Evolutionary conservation across 805 yeast species (phyloP).

Genomic region (Martiniozyma abietophila): DNA sequence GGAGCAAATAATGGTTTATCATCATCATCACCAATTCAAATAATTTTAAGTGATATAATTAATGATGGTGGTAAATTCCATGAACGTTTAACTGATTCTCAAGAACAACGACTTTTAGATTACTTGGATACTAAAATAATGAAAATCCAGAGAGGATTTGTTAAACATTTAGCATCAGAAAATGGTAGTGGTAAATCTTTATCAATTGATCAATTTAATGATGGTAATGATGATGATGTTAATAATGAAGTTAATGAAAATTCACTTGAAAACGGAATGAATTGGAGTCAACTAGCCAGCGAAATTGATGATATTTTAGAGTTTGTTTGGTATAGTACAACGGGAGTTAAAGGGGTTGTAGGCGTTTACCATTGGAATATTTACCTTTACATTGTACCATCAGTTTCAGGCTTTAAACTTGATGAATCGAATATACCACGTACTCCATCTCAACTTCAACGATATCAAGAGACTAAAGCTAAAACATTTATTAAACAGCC

Average conservation of each 20-base stretch:
- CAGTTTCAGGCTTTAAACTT: too few species aligned
- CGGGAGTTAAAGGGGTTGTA: constrained; percentile 17
- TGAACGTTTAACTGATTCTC: constrained; percentile 35
- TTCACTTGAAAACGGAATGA: constrained; percentile 15
- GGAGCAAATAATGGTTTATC: constrained; percentile 18
- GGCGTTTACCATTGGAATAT: constrained; percentile 20
- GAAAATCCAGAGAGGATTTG: constrained; percentile 45
- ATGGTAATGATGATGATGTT: constrained; percentile 19
- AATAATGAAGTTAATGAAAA: too few species aligned
- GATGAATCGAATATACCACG: too few species aligned
- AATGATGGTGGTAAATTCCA: constrained; percentile 12
- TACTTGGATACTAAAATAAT: constrained; percentile 48
- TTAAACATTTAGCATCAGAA: constrained; percentile 27
- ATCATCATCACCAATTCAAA: constrained; percentile 19
- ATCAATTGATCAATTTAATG: too few species aligned
- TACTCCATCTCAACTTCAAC: too few species aligned
- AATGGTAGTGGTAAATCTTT: constrained; percentile 18
- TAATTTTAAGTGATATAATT: constrained; percentile 2
- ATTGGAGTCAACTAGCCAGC: constrained; percentile 27
- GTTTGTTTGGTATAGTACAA: constrained; percentile 55
- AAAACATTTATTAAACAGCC: neutral
- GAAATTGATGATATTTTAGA: constrained; percentile 43
- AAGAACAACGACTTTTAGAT: constrained; percentile 46
- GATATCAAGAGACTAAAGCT: neutral
- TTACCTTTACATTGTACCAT: neutral